Base-by-base conservation (phyloP, 1,139 yeast species). In the Pichiaceae sp. region DNA sequence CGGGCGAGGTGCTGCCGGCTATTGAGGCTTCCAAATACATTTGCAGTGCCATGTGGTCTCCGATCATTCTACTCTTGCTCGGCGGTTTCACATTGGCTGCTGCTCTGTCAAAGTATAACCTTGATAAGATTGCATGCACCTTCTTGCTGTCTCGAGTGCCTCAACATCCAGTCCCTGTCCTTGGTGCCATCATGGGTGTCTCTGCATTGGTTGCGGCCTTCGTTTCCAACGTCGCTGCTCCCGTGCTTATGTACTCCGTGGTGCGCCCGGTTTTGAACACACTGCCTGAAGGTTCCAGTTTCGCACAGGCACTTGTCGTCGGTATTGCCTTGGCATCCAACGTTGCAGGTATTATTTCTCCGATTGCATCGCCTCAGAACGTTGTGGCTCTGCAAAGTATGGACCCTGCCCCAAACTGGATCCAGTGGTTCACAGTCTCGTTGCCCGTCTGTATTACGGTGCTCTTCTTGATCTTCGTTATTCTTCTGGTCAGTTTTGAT, bases 51-150 rank as follows among this genome's bases (percentile, higher is more conserved):
- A 89, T 89, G 97, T 89, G 96, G 96, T 80, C 93, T 4, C 85
- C 96, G 1, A 94, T 87, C 15, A 84, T 89, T 46, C 76, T 87
- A 82, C 66, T 89, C 35, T 66, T 89, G 39, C 63, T 89, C 19
- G 97, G 97, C 46, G 97, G 97, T 2, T 89, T 89, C 60, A 83
- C 96, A 0, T 65, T 89, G 40, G 96, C 97, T 9, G 96, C 95
- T 12, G 96, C 95, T 0, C 66, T 89, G 41, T 84, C 95, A 31
- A 89, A 87, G 59, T 86, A 84, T 60, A 81, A 86, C 54, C 75
- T 89, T 46, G 96, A 96, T 36, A 86, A 84, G 54, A 71, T 82
- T 29, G 66, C 87, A 29, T 85, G 96, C 4, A 84, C 96, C 0
- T 75, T 74, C 56, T 78, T 89, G 42, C 66, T 89, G 41, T 73